Conservation (phyloP, 208 protist species). For the Leishmania turanica region DNA sequence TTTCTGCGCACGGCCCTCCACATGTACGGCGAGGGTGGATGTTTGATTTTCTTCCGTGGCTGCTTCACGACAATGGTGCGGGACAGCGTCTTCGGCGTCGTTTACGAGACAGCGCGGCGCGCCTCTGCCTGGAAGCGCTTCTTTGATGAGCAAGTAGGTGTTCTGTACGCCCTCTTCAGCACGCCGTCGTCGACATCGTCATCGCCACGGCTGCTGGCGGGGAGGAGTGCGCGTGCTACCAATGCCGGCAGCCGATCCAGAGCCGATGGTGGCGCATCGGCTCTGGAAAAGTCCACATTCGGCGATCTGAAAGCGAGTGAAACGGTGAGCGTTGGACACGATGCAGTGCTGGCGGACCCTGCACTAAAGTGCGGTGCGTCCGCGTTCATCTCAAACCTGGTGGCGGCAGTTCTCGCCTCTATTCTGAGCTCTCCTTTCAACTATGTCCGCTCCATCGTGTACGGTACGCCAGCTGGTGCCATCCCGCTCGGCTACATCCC, state of each 20-base stretch:
- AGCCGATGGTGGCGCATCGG: background rate
- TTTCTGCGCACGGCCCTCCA: conserved; percentile 63
- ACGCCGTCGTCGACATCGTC: background rate
- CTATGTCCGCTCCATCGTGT: conserved; percentile 86
- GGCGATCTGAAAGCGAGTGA: background rate
- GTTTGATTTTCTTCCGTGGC: conserved; percentile 87
- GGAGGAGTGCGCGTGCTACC: background rate
- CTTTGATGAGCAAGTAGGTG: conserved; percentile 40
- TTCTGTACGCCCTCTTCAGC: background rate
- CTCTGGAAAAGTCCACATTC: background rate
- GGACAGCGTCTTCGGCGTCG: conserved; percentile 87
- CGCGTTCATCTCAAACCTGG: conserved; percentile 77
- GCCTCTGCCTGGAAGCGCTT: conserved; percentile 40
- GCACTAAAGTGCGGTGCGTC: conserved; percentile 31
- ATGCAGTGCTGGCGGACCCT: background rate
- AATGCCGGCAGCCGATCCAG: background rate
- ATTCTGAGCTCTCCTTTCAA: conserved; percentile 88
- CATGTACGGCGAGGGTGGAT: conserved; percentile 74
- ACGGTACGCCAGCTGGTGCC: conserved; percentile 72
- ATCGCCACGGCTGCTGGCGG: background rate
- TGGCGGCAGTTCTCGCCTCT: conserved; percentile 80
- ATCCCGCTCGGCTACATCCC: conserved; percentile 65
- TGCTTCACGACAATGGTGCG: conserved; percentile 77
- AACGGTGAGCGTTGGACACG: background rate
- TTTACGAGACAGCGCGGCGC: conserved; percentile 79